Conservation (phyloP, 176 grass and related monocot species). For the Zoysia japonica region DNA sequence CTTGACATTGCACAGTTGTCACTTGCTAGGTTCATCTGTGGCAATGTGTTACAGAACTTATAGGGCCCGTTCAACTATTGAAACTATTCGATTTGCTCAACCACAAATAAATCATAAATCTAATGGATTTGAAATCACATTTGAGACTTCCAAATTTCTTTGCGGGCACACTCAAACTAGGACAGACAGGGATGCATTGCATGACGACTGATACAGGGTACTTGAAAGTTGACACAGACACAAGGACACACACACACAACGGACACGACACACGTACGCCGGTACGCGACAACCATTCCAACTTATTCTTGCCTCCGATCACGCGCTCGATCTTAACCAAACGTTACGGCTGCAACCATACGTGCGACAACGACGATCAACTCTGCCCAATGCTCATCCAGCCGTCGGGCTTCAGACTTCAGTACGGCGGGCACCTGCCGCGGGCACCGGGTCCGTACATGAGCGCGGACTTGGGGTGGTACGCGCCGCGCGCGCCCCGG, state of each 20-base stretch:
- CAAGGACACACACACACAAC: not conserved
- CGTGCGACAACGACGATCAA: not conserved
- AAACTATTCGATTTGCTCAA: too few species aligned
- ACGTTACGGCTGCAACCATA: not conserved
- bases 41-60: too few species aligned
- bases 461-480: conserved; percentile 34
- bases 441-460: conserved; percentile 30
- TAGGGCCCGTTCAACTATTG: too few species aligned
- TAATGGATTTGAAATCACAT: too few species aligned
- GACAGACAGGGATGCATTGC: not conserved
- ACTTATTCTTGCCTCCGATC: not conserved
- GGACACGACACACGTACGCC: too few species aligned
- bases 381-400: not conserved
- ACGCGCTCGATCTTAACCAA: not conserved
- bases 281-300: not conserved
- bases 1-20: too few species aligned
- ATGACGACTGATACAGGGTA: not conserved
- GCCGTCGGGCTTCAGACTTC: too few species aligned
- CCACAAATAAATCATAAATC: too few species aligned
- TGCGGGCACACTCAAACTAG: too few species aligned
- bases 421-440: conserved; percentile 27
- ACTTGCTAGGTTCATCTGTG: too few species aligned
- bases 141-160: too few species aligned
- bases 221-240: not conserved
- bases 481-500: conserved; percentile 16